phyloP scores from a whole-genome alignment of 163 green algal species.

The Chloroidium sp. region DNA sequence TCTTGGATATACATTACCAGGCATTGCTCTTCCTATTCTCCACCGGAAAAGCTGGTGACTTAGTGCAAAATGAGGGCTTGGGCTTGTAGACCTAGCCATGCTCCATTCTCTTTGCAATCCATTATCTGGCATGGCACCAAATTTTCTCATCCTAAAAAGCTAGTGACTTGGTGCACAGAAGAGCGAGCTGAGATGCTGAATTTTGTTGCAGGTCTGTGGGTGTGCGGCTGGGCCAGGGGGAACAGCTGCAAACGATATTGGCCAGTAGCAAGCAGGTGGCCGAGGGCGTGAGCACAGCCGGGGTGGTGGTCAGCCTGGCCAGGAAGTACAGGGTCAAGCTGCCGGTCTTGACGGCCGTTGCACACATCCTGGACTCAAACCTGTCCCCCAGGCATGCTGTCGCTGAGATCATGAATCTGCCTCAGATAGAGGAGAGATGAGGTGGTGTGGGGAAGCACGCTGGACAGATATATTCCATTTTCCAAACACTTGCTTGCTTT shows the following conservation, averaged over 20 bases:
- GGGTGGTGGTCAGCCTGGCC: constrained; percentile 81
- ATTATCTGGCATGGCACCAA: background rate
- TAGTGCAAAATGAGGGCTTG: too few species aligned
- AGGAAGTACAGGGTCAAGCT: constrained; percentile 85
- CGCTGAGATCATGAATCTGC: constrained; percentile 87
- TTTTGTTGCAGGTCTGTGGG: constrained; percentile 52
- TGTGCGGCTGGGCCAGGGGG: constrained; percentile 78
- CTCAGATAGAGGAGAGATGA: constrained; percentile 83
- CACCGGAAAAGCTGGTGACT: too few species aligned
- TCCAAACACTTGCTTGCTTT: too few species aligned
- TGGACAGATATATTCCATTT: too few species aligned
- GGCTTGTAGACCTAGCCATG: too few species aligned
- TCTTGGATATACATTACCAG: too few species aligned
- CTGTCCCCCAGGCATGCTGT: constrained; percentile 48
- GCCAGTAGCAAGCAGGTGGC: constrained; percentile 77
- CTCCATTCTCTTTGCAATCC: too few species aligned
- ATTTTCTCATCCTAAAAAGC: background rate
- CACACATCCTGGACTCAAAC: constrained; percentile 58
- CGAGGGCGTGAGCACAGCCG: constrained; percentile 93
- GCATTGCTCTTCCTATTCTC: too few species aligned
- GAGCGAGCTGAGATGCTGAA: background rate
- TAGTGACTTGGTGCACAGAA: too few species aligned
- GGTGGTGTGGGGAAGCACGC: too few species aligned
- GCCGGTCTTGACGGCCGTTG: constrained; percentile 93
- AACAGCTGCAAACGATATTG: constrained; percentile 85